A percentile compares a stretch with the other conserved stretches of the same genome.
These are phyloP conservation scores for Penicillium rolfsii DNA, from an alignment of 2,329 filamentous ascomycete species.

Conservation along the genomic window DNA sequence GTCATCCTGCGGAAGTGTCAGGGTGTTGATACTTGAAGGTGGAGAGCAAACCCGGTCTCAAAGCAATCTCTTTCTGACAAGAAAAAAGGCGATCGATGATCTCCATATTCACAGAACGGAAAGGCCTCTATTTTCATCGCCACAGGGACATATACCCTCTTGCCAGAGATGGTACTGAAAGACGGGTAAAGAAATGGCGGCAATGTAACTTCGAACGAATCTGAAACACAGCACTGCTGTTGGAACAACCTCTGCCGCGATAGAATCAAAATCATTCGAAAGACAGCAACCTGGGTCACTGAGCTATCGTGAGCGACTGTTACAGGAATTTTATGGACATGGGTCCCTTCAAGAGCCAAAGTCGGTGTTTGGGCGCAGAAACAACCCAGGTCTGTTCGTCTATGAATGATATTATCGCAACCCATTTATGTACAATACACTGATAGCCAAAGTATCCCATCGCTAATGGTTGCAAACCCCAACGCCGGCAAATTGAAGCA, in stretches of 20 bases:
- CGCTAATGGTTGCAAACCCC: not conserved
- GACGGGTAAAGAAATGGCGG: not conserved
- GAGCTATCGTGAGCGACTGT: not conserved
- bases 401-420: not conserved
- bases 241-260: not conserved
- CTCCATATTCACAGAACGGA: not conserved
- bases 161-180: not conserved
- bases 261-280: slow-evolving; percentile 1
- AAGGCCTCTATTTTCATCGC: slow-evolving; percentile 6
- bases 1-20: not conserved
- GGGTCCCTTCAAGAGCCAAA: not conserved
- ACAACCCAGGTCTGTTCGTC: not conserved
- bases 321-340: not conserved
- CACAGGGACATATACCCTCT: slow-evolving; percentile 5
- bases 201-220: not conserved
- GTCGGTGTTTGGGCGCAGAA: not conserved
- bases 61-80: slow-evolving; percentile 17
- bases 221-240: not conserved
- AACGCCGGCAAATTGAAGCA: not conserved
- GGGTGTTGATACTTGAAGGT: not conserved
- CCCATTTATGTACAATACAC: not conserved
- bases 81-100: slow-evolving; percentile 10
- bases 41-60: slow-evolving; percentile 2
- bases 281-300: not conserved
- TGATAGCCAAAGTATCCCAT: not conserved